Base-by-base conservation (phyloP, 1,284 basidiomycete genomes). In the Phlebopus sp. region DNA sequence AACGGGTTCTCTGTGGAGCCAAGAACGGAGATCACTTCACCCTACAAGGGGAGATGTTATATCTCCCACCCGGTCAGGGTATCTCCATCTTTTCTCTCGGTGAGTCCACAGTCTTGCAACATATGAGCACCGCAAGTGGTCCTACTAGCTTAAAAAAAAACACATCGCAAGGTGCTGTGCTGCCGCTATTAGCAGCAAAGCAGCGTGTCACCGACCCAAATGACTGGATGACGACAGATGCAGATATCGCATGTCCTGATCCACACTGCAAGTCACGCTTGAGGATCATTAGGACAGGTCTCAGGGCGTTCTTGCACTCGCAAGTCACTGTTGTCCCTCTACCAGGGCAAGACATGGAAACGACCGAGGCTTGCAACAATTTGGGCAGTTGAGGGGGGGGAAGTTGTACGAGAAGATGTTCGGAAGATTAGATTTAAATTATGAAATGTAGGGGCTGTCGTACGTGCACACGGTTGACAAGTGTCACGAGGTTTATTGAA, bases 211-310 rank as follows among this genome's bases (percentile, higher is more conserved):
- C 74, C 1, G 64, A 79, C 42, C 54, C 67, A 1, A 74, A 78
- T 49, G 83, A 85, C 59, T 85, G 83, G 82, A 84, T 86, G 77
- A 68, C 79, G 4, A 81, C 80, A 1, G 82, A 85, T 54, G 73
- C 72, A 1, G 77, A 82, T 52, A 65, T 85, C 17, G 82, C 80
- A 0, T 84, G 82, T 56, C 82, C 81, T 0, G 82, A 84, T 58
- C 81, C 82, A 1, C 65, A 79, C 50, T 84, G 82, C 60, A 74
- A 70, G 29, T 81, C 81, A 2, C 68, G 69, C n/a, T 56, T 84
- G 58, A 74, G 62, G 51, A 81, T 85, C 25, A 62, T 66, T 5
- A 70, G 81, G 39, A 77, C 71, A 1, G 76, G 74, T 1, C 44
- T 75, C 48, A 64, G 81, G 43, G 72, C 63, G 9, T 84, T 84